Conservation (phyloP, 1,139 yeast genomes). For the Nakaseomyces nivariensis region DNA sequence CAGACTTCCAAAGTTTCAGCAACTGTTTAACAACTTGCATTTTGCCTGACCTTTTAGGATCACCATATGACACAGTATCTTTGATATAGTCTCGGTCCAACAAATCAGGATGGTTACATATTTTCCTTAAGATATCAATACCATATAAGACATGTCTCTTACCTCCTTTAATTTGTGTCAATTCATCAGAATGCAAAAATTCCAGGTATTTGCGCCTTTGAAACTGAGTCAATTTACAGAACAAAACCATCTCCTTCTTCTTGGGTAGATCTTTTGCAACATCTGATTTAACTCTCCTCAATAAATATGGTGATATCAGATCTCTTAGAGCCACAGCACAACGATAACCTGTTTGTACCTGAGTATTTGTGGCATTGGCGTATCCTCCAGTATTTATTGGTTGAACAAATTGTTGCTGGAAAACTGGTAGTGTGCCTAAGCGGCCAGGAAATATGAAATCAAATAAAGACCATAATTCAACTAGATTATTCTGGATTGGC, state of each 20-base stretch:
- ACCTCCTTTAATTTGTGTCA: slow-evolving; percentile 64
- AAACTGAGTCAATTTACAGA: slow-evolving; percentile 69
- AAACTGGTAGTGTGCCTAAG: slow-evolving; percentile 87
- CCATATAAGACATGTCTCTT: slow-evolving; percentile 78
- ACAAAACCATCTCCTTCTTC: slow-evolving; percentile 86
- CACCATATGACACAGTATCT: slow-evolving; percentile 46
- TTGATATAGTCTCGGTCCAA: slow-evolving; percentile 45
- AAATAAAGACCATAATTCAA: slow-evolving; percentile 88
- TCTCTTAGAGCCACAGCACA: slow-evolving; percentile 90
- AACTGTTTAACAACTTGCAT: slow-evolving; percentile 79
- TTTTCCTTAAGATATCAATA: slow-evolving; percentile 78
- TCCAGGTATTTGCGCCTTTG: slow-evolving; percentile 68
- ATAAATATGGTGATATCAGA: slow-evolving; percentile 76
- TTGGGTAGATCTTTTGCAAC: slow-evolving; percentile 96
- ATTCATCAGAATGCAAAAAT: slow-evolving; percentile 68
- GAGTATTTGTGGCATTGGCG: slow-evolving; percentile 92
- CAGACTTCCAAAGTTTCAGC: slow-evolving; percentile 63
- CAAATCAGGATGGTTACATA: slow-evolving; percentile 93
- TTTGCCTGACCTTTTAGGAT: slow-evolving; percentile 71
- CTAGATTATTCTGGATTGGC: slow-evolving; percentile 86
- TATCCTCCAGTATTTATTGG: slow-evolving; percentile 98
- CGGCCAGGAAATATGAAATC: slow-evolving; percentile 94
- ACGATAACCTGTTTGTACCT: slow-evolving; percentile 92
- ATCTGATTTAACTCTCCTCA: slow-evolving; percentile 81
- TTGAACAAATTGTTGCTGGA: slow-evolving; percentile 80